A percentile compares a stretch with the other conserved stretches of the same genome.
These are phyloP conservation scores for Taphrina populina DNA, from an alignment of 1,139 yeast genomes.

Conservation along the genomic window DNA sequence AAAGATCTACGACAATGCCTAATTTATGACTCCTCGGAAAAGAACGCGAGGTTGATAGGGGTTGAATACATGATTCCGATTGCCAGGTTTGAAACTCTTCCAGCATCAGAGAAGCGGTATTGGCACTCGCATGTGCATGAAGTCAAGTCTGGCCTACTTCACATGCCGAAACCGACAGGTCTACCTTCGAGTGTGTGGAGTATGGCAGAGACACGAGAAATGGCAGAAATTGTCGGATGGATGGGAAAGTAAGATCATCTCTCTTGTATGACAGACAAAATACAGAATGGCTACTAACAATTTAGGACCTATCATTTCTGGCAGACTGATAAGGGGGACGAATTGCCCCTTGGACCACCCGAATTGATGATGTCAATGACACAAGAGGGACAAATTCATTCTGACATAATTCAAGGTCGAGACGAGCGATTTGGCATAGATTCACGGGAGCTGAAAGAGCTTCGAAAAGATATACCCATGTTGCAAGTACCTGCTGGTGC, in stretches of 20 bases:
- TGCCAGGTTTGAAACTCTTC: constrained; percentile 20
- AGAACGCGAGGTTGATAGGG: constrained; percentile 33
- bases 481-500: constrained; percentile 6
- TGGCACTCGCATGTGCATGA: constrained; percentile 36
- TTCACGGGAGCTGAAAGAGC: constrained; percentile 13
- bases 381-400: constrained; percentile 12
- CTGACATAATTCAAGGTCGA: constrained; percentile 20
- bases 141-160: constrained; percentile 33
- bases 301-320: constrained; percentile 31
- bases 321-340: constrained; percentile 36
- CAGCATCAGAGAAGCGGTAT: constrained; percentile 28
- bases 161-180: constrained; percentile 27
- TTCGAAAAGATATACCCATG: constrained; percentile 21
- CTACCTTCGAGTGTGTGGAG: constrained; percentile 32
- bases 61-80: constrained; percentile 36
- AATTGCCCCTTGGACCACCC: constrained; percentile 33
- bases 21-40: constrained; percentile 27
- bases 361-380: constrained; percentile 32
- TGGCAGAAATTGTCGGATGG: constrained; percentile 28
- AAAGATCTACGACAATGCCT: constrained; percentile 33
- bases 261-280: too few relatives aligned
- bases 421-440: constrained; percentile 21
- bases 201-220: constrained; percentile 30
- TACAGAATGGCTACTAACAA: background rate
- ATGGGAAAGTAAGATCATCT: constrained; percentile 30